Percentiles rank a stretch among this genome's conserved stretches.
phyloP scores from a whole-genome alignment of 2,329 filamentous ascomycete genomes.

The Teratosphaeria viscida region DNA sequence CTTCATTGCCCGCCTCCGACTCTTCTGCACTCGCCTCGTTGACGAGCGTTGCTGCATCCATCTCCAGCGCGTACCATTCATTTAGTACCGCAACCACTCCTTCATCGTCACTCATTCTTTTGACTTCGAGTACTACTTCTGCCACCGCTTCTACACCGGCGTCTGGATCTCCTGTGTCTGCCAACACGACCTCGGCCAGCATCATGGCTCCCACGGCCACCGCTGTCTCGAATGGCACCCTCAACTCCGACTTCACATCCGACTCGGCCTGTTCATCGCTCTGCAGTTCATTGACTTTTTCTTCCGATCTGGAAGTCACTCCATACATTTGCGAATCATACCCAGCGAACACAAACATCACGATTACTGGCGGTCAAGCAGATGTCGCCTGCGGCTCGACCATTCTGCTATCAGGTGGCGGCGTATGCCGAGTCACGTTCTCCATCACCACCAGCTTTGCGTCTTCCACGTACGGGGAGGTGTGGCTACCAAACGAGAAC shows the following conservation, averaged over 20 bases:
- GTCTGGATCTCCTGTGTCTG: background rate
- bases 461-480: slow-evolving; percentile 34
- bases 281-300: slow-evolving; percentile 15
- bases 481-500: slow-evolving; percentile 32
- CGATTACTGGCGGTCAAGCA: slow-evolving; percentile 13
- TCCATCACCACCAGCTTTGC: slow-evolving; percentile 30
- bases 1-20: background rate
- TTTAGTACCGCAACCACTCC: background rate
- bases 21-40: background rate
- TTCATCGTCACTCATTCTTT: background rate
- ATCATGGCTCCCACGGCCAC: slow-evolving; percentile 1
- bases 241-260: background rate
- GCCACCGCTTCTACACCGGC: background rate
- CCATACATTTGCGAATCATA: slow-evolving; percentile 16
- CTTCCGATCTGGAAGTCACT: slow-evolving; percentile 9
- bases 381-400: slow-evolving; percentile 14
- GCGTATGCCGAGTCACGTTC: slow-evolving; percentile 32
- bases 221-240: background rate
- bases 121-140: background rate
- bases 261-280: slow-evolving; percentile 8
- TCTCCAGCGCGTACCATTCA: background rate
- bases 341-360: slow-evolving; percentile 14
- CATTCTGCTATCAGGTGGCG: slow-evolving; percentile 11
- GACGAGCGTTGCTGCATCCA: background rate
- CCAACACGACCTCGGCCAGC: background rate